Conservation (phyloP, 148 eudicot species). For the Rhododendron simsii region DNA sequence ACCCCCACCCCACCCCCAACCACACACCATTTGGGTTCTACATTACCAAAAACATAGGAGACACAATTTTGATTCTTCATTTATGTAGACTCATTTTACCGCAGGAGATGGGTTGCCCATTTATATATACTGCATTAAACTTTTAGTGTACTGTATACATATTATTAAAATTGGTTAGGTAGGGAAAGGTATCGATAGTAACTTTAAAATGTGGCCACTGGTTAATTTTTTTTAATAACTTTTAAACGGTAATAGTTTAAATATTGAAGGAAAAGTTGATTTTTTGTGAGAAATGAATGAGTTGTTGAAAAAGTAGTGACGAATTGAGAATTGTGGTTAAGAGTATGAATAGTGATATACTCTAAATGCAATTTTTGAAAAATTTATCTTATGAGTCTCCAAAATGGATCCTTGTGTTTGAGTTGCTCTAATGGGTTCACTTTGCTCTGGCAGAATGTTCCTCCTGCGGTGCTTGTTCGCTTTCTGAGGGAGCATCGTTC, state of each 20-base stretch:
- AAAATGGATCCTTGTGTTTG: background rate
- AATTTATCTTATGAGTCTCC: background rate
- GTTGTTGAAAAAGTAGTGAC: background rate
- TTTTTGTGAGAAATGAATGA: background rate
- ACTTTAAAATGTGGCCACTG: background rate
- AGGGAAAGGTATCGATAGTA: background rate
- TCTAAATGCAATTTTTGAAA: background rate
- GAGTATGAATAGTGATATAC: background rate
- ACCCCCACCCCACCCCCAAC: background rate
- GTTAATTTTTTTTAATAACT: background rate
- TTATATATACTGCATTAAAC: background rate
- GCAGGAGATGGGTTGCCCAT: background rate
- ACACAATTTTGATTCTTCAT: background rate
- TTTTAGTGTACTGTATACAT: background rate
- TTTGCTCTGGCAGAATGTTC: conserved; percentile 61
- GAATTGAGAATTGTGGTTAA: background rate
- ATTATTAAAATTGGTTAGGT: background rate
- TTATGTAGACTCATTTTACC: background rate
- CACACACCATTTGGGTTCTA: background rate
- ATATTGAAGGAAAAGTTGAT: background rate
- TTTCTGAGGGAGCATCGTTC: conserved; percentile 96
- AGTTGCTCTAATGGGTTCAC: background rate
- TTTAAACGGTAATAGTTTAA: background rate
- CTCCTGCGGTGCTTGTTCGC: conserved; percentile 81
- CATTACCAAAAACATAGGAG: background rate